These are phyloP conservation scores for Xylaria venustula DNA, from an alignment of 495 filamentous ascomycete genomes.

Conservation along the genomic window DNA sequence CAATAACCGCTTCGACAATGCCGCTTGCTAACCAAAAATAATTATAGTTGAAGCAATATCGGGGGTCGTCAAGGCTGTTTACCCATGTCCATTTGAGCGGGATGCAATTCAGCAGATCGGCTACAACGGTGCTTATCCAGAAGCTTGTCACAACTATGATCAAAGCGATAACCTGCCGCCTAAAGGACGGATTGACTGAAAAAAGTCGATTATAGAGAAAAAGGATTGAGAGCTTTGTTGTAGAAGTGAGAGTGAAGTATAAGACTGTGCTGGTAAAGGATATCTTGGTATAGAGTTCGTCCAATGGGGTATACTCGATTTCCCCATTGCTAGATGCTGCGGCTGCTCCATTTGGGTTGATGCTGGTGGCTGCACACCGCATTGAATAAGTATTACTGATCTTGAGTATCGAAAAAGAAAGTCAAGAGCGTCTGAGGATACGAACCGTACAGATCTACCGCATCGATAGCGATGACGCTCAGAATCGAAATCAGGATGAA, in stretches of 20 bases:
- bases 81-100: constrained; percentile 13
- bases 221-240: constrained; percentile 16
- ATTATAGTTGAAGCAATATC: constrained; percentile 17
- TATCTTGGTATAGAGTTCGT: constrained; percentile 8
- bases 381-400: too few relatives aligned
- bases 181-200: background rate
- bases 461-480: background rate
- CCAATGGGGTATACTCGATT: too few relatives aligned
- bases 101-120: constrained; percentile 13
- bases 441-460: constrained; percentile 58
- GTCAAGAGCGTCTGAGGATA: constrained; percentile 57
- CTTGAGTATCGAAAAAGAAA: background rate
- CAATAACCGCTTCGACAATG: constrained; percentile 10
- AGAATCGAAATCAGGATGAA: constrained; percentile 5
- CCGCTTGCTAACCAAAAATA: constrained; percentile 5
- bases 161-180: background rate
- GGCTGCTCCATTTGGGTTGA: too few relatives aligned
- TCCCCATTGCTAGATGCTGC: too few relatives aligned
- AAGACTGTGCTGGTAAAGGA: constrained; percentile 2
- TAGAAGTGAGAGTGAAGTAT: constrained; percentile 11
- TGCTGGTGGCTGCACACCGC: too few relatives aligned
- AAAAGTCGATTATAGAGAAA: constrained; percentile 14
- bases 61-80: constrained; percentile 8
- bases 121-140: constrained; percentile 9
- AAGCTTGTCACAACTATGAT: background rate